These are phyloP conservation scores for Picochlorum sp. DNA, from an alignment of 139 green algal species.

Conservation along the genomic window DNA sequence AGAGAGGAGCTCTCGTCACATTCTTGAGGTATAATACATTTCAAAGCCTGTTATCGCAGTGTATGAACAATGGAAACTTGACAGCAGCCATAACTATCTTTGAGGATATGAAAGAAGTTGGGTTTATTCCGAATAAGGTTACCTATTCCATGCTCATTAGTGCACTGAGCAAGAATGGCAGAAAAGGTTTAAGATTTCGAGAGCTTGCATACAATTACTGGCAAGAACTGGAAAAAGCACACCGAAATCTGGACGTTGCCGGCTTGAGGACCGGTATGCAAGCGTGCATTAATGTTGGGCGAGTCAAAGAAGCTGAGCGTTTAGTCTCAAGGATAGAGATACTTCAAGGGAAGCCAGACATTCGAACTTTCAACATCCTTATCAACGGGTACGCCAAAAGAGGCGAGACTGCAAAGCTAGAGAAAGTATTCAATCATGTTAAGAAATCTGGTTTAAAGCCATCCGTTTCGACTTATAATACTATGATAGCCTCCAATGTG, in stretches of 20 bases:
- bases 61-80: slow-evolving; percentile 14
- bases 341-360: slow-evolving; percentile 10
- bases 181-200: slow-evolving; percentile 16
- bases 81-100: slow-evolving; percentile 27
- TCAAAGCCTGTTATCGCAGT: slow-evolving; percentile 16
- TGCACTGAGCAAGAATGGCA: slow-evolving; percentile 25
- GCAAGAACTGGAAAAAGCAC: slow-evolving; percentile 26
- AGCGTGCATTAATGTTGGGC: slow-evolving; percentile 34
- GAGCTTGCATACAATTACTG: slow-evolving; percentile 40
- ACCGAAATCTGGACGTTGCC: background rate
- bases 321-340: slow-evolving; percentile 23
- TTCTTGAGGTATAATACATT: slow-evolving; percentile 23
- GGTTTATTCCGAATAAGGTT: slow-evolving; percentile 25
- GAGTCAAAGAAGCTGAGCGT: slow-evolving; percentile 26
- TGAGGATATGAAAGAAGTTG: slow-evolving; percentile 10
- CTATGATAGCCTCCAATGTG: slow-evolving; percentile 39
- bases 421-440: slow-evolving; percentile 30
- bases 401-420: slow-evolving; percentile 18
- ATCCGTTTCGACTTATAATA: slow-evolving; percentile 54
- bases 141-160: slow-evolving; percentile 40
- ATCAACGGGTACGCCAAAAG: slow-evolving; percentile 29
- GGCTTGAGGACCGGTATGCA: slow-evolving; percentile 42
- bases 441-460: slow-evolving; percentile 5
- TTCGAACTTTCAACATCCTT: slow-evolving; percentile 50
- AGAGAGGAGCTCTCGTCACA: background rate